These are phyloP conservation scores for Amoebophrya sp. DNA, from an alignment of 169 alveolate species.

Conservation along the genomic window DNA sequence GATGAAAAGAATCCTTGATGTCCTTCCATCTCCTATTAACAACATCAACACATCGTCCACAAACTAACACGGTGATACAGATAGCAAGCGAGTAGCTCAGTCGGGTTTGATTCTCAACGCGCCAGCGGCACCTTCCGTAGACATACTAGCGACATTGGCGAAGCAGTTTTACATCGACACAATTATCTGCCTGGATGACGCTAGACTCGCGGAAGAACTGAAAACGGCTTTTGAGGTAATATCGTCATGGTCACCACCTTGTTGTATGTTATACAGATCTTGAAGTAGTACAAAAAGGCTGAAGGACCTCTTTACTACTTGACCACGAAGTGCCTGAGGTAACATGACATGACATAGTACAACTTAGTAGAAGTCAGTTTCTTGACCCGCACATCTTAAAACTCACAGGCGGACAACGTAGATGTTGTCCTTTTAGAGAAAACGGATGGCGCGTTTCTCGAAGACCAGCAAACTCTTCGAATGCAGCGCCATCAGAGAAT, in stretches of 20 bases:
- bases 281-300: too few relatives aligned
- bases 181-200: not conserved
- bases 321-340: too few relatives aligned
- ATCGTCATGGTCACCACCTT: too few relatives aligned
- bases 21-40: not conserved
- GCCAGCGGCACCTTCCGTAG: not conserved
- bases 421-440: not conserved
- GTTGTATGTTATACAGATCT: too few relatives aligned
- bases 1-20: too few relatives aligned
- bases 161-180: not conserved
- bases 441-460: not conserved
- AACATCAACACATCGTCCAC: not conserved
- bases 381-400: too few relatives aligned
- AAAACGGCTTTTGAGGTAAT: not conserved
- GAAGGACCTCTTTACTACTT: too few relatives aligned
- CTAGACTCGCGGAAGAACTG: not conserved
- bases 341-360: too few relatives aligned
- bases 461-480: not conserved
- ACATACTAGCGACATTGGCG: not conserved
- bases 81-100: not conserved
- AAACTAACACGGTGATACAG: not conserved
- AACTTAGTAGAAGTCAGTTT: too few relatives aligned
- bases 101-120: not conserved
- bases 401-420: not conserved
- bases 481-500: not conserved